phyloP scores from a whole-genome alignment of 371 early-diverging fungal species.

The Apophysomyces ossiformis region DNA sequence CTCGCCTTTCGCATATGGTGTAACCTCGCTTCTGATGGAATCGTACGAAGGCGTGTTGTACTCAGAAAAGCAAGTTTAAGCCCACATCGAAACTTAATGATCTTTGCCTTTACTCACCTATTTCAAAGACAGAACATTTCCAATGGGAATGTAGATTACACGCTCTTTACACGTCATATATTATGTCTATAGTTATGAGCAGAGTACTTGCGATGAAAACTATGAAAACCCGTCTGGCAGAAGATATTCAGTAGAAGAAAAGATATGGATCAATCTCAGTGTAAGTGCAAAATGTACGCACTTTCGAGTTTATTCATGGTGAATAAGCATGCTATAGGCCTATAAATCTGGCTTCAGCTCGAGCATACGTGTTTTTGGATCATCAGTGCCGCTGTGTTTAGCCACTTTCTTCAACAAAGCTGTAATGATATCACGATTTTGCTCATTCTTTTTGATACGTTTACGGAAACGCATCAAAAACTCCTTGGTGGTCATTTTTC shows the following conservation, averaged over 20 bases:
- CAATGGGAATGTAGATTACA: no score
- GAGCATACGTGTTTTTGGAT: slow-evolving; percentile 45
- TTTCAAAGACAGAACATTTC: background rate
- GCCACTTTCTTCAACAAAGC: slow-evolving; percentile 69
- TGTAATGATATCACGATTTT: slow-evolving; percentile 66
- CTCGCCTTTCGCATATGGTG: background rate
- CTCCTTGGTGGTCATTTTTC: slow-evolving; percentile 67
- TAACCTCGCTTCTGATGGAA: background rate
- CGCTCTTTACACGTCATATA: no score
- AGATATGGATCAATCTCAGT: no score
- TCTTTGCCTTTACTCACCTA: no score
- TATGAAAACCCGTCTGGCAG: no score
- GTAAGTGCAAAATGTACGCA: background rate
- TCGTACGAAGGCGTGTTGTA: no score
- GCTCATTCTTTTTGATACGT: slow-evolving; percentile 68
- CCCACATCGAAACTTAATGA: no score
- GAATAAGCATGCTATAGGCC: background rate
- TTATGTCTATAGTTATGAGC: no score
- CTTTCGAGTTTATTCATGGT: background rate
- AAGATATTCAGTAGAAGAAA: no score
- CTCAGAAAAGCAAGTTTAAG: no score
- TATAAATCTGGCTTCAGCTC: slow-evolving; percentile 53
- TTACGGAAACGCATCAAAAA: slow-evolving; percentile 67
- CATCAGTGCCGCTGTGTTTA: slow-evolving; percentile 46
- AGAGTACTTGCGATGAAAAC: no score